These are phyloP conservation scores for Raffaelea arxii DNA, from an alignment of 2,329 filamentous ascomycete genomes.

Conservation along the genomic window DNA sequence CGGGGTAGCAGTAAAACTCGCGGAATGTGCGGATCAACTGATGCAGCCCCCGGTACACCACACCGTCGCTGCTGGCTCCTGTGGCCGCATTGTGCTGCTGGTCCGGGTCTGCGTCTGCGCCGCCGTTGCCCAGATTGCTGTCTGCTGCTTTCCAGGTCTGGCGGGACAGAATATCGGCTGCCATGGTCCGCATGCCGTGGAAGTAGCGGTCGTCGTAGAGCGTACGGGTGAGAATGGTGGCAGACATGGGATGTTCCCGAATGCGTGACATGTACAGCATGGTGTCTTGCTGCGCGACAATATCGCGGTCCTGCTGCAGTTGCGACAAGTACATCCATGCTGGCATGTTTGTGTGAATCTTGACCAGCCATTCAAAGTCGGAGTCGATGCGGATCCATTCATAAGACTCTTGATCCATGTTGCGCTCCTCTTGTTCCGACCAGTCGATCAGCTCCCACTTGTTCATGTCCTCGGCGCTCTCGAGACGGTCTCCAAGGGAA, in stretches of 20 bases:
- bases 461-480: conserved; percentile 67
- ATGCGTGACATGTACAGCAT: conserved; percentile 62
- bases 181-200: conserved; percentile 81
- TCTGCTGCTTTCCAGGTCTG: conserved; percentile 42
- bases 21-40: conserved; percentile 76
- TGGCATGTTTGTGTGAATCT: conserved; percentile 71
- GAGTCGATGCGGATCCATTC: conserved; percentile 98
- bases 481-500: conserved; percentile 81
- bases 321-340: conserved; percentile 98
- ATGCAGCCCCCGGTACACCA: conserved; percentile 32
- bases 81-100: neutral
- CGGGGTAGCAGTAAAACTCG: conserved; percentile 76
- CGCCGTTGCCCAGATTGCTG: neutral
- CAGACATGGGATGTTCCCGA: conserved; percentile 69
- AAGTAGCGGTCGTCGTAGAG: conserved; percentile 89
- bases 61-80: neutral
- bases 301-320: conserved; percentile 91
- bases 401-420: conserved; percentile 93
- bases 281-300: conserved; percentile 75
- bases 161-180: conserved; percentile 66
- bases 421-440: conserved; percentile 77
- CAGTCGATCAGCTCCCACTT: conserved; percentile 85
- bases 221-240: conserved; percentile 81
- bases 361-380: conserved; percentile 96
- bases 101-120: neutral